These are phyloP conservation scores for Tubosaeta sp. DNA, from an alignment of 768 basidiomycete species.

Conservation along the genomic window DNA sequence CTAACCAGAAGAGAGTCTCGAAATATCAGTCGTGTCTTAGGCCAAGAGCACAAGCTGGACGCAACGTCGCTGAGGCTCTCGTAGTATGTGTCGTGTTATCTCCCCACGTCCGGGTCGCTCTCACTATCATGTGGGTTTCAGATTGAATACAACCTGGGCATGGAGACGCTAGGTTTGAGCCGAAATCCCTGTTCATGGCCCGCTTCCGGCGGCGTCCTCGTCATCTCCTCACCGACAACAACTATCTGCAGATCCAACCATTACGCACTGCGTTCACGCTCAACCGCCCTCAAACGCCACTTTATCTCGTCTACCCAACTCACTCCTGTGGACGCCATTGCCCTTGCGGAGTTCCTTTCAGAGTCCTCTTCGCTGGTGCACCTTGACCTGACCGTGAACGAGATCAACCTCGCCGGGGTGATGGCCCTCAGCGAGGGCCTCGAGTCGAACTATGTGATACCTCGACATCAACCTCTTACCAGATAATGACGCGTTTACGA, in stretches of 20 bases:
- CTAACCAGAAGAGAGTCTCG: no score
- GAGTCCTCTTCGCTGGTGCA: constrained; percentile 85
- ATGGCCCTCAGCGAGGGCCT: constrained; percentile 88
- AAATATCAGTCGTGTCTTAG: no score
- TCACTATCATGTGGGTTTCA: no score
- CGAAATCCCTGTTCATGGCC: no score
- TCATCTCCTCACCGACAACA: no score
- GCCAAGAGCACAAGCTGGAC: no score
- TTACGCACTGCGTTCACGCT: constrained; percentile 90
- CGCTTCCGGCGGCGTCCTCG: no score
- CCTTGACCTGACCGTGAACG: constrained; percentile 83
- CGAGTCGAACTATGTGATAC: constrained; percentile 78
- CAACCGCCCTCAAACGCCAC: constrained; percentile 86
- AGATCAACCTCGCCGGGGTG: constrained; percentile 83
- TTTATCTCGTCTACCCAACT: constrained; percentile 79
- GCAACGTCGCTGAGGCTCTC: no score
- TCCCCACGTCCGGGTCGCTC: no score
- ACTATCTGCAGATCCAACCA: constrained; percentile 75
- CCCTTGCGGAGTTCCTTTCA: constrained; percentile 93
- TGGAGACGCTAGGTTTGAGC: no score
- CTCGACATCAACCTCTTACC: constrained; percentile 91
- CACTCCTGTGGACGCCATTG: constrained; percentile 88
- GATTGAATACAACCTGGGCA: no score
- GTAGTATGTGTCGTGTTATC: no score
- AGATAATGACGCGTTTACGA: constrained; percentile 74